Base-by-base conservation (phyloP, 768 basidiomycete species). In the Rickenella mellea region DNA sequence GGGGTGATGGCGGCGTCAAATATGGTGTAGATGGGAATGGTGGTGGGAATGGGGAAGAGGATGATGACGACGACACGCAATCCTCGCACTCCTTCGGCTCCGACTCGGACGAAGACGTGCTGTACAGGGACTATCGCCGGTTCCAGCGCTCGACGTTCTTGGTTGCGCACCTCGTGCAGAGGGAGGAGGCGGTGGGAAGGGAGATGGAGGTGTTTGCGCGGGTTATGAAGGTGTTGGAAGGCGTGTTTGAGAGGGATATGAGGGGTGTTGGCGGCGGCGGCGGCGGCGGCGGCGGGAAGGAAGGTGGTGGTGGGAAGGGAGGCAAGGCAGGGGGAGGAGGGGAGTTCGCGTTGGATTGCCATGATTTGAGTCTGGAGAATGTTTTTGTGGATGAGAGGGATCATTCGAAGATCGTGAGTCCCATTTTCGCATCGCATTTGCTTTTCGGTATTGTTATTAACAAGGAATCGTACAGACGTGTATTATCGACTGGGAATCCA, bases 401-500 rank as follows among this genome's bases (percentile, higher is more conserved):
- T 51, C 68, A 69, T 42, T 72, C 80, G 0, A 76, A 70, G 48
- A 83, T 90, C 33, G 87, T 90, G 51, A 52, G 87, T 62, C 22
- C 28, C 69, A 24, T 26, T 17, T 39, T 38, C 36, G 41, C 25
- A 38, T 31, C n/a, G 27, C 19, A 1, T 39, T 45, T 33, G 50
- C 45, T 46, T 42, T n/a, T 43, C 39, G 46, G 37, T 38, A 33
- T 43, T 10, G 31, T 48, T 11, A 11, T 22, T 39, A 5, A 17
- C 5, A 38, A 25, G 28, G 2, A n/a, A n/a, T n/a, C n/a, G n/a
- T 42, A 8, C 53, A 91, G 88, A 84, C 85, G 1, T 85, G 84
- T 52, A 74, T 91, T 44, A 90, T 91, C 30, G 88, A 91, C 51
- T 89, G 85, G 87, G 87, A 91, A 56, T 85, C 87, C 12, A 89